phyloP scores from a whole-genome alignment of 2,329 filamentous ascomycete species.

The Onygenales sp. region DNA sequence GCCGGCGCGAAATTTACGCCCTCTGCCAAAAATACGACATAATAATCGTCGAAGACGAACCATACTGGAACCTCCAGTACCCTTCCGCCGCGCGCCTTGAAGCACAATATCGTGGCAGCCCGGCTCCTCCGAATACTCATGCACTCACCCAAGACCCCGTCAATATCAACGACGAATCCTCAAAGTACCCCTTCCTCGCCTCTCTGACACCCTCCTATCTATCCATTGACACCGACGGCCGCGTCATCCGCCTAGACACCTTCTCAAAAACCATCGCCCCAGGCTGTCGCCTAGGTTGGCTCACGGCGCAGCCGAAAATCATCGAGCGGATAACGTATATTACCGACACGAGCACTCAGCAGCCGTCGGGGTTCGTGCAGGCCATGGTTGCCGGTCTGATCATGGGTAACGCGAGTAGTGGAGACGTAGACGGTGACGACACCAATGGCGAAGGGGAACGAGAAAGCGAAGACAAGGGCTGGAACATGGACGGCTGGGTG shows the following conservation, averaged over 20 bases:
- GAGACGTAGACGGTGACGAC: neutral
- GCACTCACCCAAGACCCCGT: constrained; percentile 23
- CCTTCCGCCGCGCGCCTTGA: constrained; percentile 52
- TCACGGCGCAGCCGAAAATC: constrained; percentile 72
- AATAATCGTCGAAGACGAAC: constrained; percentile 87
- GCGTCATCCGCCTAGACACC: constrained; percentile 82
- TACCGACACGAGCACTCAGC: constrained; percentile 67
- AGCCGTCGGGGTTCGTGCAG: constrained; percentile 85
- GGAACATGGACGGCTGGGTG: constrained; percentile 79
- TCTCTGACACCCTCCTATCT: constrained; percentile 76
- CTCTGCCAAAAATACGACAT: constrained; percentile 78
- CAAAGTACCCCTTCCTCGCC: constrained; percentile 71
- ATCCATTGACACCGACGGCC: constrained; percentile 70
- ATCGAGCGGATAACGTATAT: constrained; percentile 66
- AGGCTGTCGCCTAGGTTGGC: constrained; percentile 82
- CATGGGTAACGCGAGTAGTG: constrained; percentile 47
- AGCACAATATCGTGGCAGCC: constrained; percentile 18
- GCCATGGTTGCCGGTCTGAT: constrained; percentile 68
- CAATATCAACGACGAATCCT: constrained; percentile 39
- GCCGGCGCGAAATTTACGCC: constrained; percentile 69
- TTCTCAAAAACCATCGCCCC: constrained; percentile 91
- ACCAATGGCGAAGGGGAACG: constrained; percentile 27
- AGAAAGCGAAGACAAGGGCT: constrained; percentile 47
- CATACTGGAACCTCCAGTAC: constrained; percentile 92
- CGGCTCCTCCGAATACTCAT: neutral